These are phyloP conservation scores for Geotrichum armillariae DNA, from an alignment of 1,139 yeast species.

Conservation along the genomic window DNA sequence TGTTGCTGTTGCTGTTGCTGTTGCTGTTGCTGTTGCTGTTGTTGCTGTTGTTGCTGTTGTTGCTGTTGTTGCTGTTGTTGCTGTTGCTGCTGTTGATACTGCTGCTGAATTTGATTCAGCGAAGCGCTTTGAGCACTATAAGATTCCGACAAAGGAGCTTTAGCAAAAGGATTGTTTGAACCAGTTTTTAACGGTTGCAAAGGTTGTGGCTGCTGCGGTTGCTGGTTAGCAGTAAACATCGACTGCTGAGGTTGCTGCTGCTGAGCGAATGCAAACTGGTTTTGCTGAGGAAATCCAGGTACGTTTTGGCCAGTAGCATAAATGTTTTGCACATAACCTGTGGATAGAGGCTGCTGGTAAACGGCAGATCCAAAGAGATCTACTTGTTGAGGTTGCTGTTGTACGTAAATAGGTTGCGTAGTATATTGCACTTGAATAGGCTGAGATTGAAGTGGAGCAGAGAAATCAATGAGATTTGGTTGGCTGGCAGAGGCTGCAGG, in stretches of 20 bases:
- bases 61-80: constrained; percentile 39
- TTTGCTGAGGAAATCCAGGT: constrained; percentile 44
- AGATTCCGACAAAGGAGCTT: constrained; percentile 36
- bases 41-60: constrained; percentile 39
- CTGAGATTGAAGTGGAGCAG: constrained; percentile 22
- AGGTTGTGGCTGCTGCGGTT: constrained; percentile 40
- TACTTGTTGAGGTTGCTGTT: constrained; percentile 28
- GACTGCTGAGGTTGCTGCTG: constrained; percentile 42
- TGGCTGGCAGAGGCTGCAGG: constrained; percentile 61
- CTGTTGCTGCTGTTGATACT: constrained; percentile 35
- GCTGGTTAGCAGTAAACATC: constrained; percentile 33
- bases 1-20: constrained; percentile 38
- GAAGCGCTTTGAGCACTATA: constrained; percentile 25
- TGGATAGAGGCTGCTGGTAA: constrained; percentile 50
- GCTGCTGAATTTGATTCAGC: constrained; percentile 34
- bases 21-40: constrained; percentile 33
- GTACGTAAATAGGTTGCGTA: constrained; percentile 29
- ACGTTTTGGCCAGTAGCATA: constrained; percentile 37
- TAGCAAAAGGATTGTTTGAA: constrained; percentile 87
- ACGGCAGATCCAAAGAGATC: too few relatives aligned
- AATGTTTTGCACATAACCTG: constrained; percentile 52
- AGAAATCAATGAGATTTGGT: constrained; percentile 33
- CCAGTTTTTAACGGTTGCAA: constrained; percentile 71
- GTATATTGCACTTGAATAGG: constrained; percentile 24
- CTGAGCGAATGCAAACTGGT: constrained; percentile 45